Evolutionary conservation across 1,284 basidiomycete genomes (phyloP).

Genomic region (Boletus sp.): DNA sequence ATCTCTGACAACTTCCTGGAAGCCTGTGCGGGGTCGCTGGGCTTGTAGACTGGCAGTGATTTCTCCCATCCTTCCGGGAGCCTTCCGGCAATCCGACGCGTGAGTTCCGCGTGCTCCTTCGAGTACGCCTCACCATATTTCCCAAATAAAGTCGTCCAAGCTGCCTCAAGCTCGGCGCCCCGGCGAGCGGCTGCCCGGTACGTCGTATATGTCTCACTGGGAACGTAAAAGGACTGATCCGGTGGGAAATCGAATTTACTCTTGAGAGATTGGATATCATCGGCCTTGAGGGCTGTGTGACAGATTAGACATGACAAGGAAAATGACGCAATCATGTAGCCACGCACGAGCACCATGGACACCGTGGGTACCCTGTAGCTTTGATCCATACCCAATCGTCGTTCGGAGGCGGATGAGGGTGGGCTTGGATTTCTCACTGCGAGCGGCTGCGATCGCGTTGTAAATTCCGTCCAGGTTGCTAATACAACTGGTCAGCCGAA

Average conservation of each 20-base stretch:
- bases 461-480: constrained; percentile 80
- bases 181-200: constrained; percentile 68
- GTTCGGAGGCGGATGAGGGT: constrained; percentile 85
- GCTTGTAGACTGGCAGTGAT: constrained; percentile 78
- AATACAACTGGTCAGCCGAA: constrained; percentile 10
- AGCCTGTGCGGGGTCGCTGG: constrained; percentile 79
- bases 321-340: not conserved
- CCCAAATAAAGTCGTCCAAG: constrained; percentile 74
- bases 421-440: constrained; percentile 76
- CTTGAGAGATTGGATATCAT: constrained; percentile 86
- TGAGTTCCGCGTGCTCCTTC: constrained; percentile 81
- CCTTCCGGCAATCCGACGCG: constrained; percentile 78
- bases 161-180: constrained; percentile 70
- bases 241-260: constrained; percentile 81
- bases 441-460: constrained; percentile 76
- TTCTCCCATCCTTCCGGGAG: constrained; percentile 88
- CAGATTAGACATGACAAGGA: not conserved
- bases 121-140: constrained; percentile 79
- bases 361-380: constrained; percentile 87
- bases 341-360: constrained; percentile 85
- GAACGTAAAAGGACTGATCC: constrained; percentile 77
- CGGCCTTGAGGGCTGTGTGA: constrained; percentile 78
- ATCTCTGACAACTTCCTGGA: constrained; percentile 93
- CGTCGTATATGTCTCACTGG: constrained; percentile 66
- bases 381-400: constrained; percentile 92